phyloP scores from a whole-genome alignment of 495 filamentous ascomycete species.

The Neurospora sp. region DNA sequence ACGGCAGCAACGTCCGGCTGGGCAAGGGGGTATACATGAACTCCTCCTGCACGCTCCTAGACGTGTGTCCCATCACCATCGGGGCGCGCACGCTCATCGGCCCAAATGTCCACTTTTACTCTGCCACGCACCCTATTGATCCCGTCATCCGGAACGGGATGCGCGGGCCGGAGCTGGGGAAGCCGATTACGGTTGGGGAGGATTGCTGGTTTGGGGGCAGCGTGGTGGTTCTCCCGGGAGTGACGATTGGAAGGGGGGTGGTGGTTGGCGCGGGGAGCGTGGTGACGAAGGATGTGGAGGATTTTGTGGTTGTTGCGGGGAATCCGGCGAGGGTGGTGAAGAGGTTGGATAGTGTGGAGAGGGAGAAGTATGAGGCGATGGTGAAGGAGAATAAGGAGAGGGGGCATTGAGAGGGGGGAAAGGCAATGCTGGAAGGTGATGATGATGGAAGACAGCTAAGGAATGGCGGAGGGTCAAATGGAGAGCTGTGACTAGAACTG shows the following conservation, averaged over 20 bases:
- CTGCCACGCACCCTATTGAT: conserved; percentile 68
- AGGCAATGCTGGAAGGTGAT: too few species aligned
- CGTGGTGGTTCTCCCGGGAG: conserved; percentile 64
- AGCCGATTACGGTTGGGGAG: conserved; percentile 67
- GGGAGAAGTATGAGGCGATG: not conserved
- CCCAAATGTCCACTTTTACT: conserved; percentile 64
- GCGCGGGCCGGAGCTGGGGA: conserved; percentile 64
- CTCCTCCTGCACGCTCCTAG: conserved; percentile 63
- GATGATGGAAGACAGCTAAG: not conserved
- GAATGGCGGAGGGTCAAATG: too few species aligned
- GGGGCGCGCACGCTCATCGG: conserved; percentile 73
- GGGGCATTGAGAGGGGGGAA: too few species aligned
- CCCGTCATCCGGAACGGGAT: conserved; percentile 63
- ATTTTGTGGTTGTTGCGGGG: conserved; percentile 52
- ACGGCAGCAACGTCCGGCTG: conserved; percentile 63
- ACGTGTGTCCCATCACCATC: conserved; percentile 68
- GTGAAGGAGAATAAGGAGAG: not conserved
- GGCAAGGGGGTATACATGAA: conserved; percentile 68
- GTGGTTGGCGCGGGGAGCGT: conserved; percentile 81
- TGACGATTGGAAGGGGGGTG: conserved; percentile 64
- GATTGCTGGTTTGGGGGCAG: conserved; percentile 87
- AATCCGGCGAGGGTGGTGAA: conserved; percentile 57
- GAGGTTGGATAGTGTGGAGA: conserved; percentile 32
- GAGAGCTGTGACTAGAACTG: too few species aligned
- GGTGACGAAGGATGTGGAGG: conserved; percentile 71